Conservation (phyloP, 139 green algal genomes). For the Helicosporidium sp. region DNA sequence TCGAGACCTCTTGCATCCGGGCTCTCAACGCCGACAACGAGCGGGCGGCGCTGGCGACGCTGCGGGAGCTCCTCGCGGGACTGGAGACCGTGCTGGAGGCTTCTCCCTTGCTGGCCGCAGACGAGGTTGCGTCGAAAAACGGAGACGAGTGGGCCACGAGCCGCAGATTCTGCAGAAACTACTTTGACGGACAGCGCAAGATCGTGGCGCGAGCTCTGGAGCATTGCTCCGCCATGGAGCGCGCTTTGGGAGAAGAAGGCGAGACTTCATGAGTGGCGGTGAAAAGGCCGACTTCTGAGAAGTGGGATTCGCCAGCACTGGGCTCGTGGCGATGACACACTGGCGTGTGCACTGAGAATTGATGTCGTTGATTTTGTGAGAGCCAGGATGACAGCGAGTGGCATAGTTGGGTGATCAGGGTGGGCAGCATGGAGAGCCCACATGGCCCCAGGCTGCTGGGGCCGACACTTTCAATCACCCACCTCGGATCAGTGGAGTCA, state of each 20-base stretch:
- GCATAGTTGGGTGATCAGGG: too few species aligned
- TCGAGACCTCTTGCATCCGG: too few species aligned
- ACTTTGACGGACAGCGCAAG: too few species aligned
- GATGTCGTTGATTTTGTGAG: too few species aligned
- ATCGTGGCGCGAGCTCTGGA: too few species aligned
- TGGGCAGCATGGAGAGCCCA: too few species aligned
- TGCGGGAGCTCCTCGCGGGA: conserved; percentile 4
- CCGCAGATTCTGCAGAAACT: not conserved
- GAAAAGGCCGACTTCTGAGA: conserved; percentile 5
- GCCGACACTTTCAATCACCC: too few species aligned
- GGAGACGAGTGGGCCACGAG: not conserved
- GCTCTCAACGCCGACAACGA: conserved; percentile 9
- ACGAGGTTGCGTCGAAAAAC: not conserved
- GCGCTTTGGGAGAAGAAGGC: not conserved
- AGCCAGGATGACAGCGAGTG: too few species aligned
- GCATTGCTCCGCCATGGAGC: not conserved
- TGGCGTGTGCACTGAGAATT: too few species aligned
- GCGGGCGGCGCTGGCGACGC: conserved; percentile 9
- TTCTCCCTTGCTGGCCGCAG: conserved; percentile 1
- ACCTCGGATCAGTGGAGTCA: too few species aligned
- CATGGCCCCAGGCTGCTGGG: too few species aligned
- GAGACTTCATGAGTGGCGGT: not conserved
- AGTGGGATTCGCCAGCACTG: not conserved
- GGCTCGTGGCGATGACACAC: not conserved
- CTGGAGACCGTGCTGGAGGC: conserved; percentile 6